These are phyloP conservation scores for Penicillium goetzii DNA, from an alignment of 495 filamentous ascomycete genomes.

Conservation along the genomic window DNA sequence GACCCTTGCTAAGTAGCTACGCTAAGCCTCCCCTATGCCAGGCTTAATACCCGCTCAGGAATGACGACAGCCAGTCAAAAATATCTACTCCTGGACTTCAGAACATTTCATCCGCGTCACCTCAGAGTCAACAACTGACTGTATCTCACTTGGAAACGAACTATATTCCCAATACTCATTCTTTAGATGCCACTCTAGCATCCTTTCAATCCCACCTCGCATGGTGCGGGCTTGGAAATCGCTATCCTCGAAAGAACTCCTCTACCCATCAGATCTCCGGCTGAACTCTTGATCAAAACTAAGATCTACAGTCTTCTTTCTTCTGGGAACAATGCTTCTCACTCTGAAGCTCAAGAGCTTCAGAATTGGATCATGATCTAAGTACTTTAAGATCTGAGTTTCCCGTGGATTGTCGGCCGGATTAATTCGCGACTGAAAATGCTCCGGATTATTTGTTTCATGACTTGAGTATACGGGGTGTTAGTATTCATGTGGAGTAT, in stretches of 20 bases:
- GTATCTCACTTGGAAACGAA: background rate
- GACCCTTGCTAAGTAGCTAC: too few relatives aligned
- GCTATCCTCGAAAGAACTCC: background rate
- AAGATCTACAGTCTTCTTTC: background rate
- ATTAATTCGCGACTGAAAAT: background rate
- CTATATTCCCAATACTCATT: background rate
- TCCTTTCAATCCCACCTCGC: constrained; percentile 30
- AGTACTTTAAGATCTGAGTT: background rate
- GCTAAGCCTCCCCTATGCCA: too few relatives aligned
- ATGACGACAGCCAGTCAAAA: background rate
- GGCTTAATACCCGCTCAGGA: background rate
- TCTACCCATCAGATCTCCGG: background rate
- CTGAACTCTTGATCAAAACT: background rate
- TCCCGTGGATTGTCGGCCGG: background rate
- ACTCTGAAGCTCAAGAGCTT: background rate
- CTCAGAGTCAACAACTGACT: background rate
- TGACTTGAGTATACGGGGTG: background rate
- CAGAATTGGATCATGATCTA: background rate
- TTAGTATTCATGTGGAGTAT: background rate
- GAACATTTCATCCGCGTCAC: background rate
- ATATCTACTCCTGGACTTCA: background rate
- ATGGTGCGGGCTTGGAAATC: constrained; percentile 29
- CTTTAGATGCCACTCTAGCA: constrained; percentile 24
- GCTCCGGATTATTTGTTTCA: background rate
- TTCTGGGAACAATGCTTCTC: background rate